A percentile compares a stretch with the other conserved stretches of the same genome.
These are phyloP conservation scores for Tetracentron sinense DNA, from an alignment of 164 flowering plant genomes.

Conservation along the genomic window DNA sequence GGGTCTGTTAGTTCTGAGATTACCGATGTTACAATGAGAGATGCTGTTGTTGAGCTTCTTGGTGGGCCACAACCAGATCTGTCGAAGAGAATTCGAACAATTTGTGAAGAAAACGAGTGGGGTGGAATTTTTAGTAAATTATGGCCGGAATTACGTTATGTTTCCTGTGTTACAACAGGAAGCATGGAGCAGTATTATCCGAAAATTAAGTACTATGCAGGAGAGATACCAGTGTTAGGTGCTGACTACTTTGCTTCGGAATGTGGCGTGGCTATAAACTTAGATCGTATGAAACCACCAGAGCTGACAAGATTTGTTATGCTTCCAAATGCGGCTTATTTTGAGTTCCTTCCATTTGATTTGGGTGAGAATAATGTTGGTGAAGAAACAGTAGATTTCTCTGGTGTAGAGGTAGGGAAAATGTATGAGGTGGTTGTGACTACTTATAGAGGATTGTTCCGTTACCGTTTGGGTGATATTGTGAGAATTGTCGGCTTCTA, in stretches of 20 bases:
- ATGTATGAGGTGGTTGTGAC: conserved; percentile 50
- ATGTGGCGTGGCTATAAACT: conserved; percentile 37
- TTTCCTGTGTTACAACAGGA: conserved; percentile 42
- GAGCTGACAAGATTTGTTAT: conserved; percentile 32
- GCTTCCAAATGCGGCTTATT: conserved; percentile 52
- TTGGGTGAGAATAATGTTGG: not conserved
- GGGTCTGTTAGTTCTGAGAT: conserved; percentile 31
- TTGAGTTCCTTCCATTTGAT: conserved; percentile 50
- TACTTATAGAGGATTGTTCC: conserved; percentile 42
- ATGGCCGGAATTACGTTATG: conserved; percentile 44
- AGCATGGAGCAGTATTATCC: conserved; percentile 44
- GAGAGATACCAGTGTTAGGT: conserved; percentile 33
- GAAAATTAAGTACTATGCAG: conserved; percentile 37
- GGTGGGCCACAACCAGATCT: conserved; percentile 38
- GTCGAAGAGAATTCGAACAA: conserved; percentile 23
- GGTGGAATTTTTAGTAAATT: conserved; percentile 31
- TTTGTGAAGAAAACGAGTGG: conserved; percentile 30
- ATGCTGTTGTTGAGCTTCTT: conserved; percentile 36
- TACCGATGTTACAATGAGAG: conserved; percentile 32
- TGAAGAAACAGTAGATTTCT: conserved; percentile 32
- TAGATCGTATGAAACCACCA: conserved; percentile 40
- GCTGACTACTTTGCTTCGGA: conserved; percentile 52
- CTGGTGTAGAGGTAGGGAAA: conserved; percentile 44
- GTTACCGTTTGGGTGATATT: conserved; percentile 44
- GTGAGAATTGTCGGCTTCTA: conserved; percentile 44